A percentile compares a stretch with the other conserved stretches of the same genome.
phyloP scores from a whole-genome alignment of 768 basidiomycete genomes.

The Fomitopsis pulvina region DNA sequence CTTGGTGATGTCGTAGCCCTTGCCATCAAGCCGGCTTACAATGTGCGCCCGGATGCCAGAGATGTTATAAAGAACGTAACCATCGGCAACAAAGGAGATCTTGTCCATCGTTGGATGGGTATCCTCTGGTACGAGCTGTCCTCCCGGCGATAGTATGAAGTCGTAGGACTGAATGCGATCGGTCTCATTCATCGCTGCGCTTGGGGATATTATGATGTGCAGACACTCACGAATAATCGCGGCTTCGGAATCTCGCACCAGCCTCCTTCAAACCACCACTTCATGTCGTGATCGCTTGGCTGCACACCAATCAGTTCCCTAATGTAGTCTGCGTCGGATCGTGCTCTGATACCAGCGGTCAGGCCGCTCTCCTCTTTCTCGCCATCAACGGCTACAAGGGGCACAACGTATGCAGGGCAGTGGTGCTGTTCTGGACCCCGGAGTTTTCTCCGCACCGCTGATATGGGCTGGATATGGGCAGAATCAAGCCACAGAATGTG shows the following conservation, averaged over 20 bases:
- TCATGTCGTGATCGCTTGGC: slow-evolving; percentile 43
- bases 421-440: slow-evolving; percentile 61
- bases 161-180: slow-evolving; percentile 58
- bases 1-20: slow-evolving; percentile 81
- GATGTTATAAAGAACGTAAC: slow-evolving; percentile 71
- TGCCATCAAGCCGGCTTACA: slow-evolving; percentile 72
- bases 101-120: slow-evolving; percentile 61
- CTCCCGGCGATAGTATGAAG: slow-evolving; percentile 66
- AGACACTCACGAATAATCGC: slow-evolving; percentile 56
- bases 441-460: slow-evolving; percentile 51
- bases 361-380: slow-evolving; percentile 39
- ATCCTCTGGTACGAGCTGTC: slow-evolving; percentile 55
- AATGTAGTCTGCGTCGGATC: slow-evolving; percentile 77
- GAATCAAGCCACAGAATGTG: slow-evolving; percentile 70
- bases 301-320: slow-evolving; percentile 56
- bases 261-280: slow-evolving; percentile 60
- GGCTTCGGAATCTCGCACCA: slow-evolving; percentile 70
- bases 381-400: slow-evolving; percentile 28
- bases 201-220: background rate
- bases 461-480: slow-evolving; percentile 47
- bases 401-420: slow-evolving; percentile 66
- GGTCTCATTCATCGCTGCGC: background rate
- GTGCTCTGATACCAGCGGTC: slow-evolving; percentile 59
- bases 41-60: slow-evolving; percentile 75
- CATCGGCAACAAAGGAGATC: slow-evolving; percentile 52